Base-by-base conservation (phyloP, 2,329 filamentous ascomycete genomes). In the Geosmithia putterillii region DNA sequence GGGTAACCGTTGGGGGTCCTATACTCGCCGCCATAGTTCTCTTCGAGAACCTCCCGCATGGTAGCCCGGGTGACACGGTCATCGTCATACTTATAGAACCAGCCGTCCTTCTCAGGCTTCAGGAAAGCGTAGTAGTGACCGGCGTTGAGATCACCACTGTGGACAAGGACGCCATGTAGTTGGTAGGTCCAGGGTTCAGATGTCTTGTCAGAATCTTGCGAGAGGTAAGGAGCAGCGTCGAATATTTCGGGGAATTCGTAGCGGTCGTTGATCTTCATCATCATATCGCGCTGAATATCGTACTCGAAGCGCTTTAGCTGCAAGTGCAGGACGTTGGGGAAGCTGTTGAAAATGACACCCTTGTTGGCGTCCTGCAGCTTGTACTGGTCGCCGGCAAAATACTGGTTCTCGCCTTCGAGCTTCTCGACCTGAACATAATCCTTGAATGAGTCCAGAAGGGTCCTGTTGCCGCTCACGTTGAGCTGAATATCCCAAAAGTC, bases 401-500 rank as follows among this genome's bases (percentile, higher is more conserved):
- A 98, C 61, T 96, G 94, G 68, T 98, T 98, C 60, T 98, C 94
- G 36, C 92, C 92, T 51, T 96, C 89, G 62, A 98, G 82, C 28
- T 89, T 94, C 63, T 98, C 92, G 32, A 95, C 90, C 56, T 94
- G 83, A 52, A 98, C 83, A 59, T 98, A 98, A 62, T 96, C 89
- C 57, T 81, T 81, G 69, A 98, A 96, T 57, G 90, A 96, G 54
- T 94, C 88, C 49, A 94, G 83, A 25, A 98, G 69, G 48, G 85
- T 90, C 65, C 86, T 88, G 71, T 95, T 95, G 25, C 88, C 89
- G 49, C 85, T 84, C 42, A 98, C 94, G 52, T 96, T 98, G 52
- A 98, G 76, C 60, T 98, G 92, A 47, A 98, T 86, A 59, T 98
- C 92, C 92, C 92, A 98, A 61, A 95, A 98, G 54, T 98, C 94